Conservation (phyloP, 306 rosid genomes). For the Hylodesmum podocarpum region DNA sequence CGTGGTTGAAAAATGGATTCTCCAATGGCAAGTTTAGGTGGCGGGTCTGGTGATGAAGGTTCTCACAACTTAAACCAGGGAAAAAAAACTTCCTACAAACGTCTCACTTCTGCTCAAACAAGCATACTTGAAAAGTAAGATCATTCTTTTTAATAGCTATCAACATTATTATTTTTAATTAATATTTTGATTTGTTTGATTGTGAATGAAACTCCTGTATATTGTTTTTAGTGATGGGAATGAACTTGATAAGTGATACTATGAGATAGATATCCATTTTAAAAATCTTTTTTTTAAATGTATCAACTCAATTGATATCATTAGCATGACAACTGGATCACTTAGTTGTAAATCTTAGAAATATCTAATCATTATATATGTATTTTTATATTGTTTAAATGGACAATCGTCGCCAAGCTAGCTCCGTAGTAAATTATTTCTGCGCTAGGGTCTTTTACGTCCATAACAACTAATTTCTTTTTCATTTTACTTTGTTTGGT, state of each 20-base stretch:
- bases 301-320: no score
- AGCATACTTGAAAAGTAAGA: slow-evolving; percentile 63
- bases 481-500: neutral
- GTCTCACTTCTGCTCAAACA: slow-evolving; percentile 61
- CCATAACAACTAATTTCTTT: neutral
- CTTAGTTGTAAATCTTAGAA: no score
- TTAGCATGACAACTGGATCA: no score
- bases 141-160: neutral
- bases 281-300: no score
- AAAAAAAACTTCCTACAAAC: slow-evolving; percentile 43
- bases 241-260: neutral
- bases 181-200: neutral
- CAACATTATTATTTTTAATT: neutral
- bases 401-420: no score
- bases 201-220: neutral
- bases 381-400: no score
- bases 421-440: no score
- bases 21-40: slow-evolving; percentile 29
- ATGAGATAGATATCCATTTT: no score
- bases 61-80: slow-evolving; percentile 17
- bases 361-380: no score
- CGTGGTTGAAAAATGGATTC: slow-evolving; percentile 38
- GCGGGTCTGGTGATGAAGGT: slow-evolving; percentile 44
- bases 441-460: no score
- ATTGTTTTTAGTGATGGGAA: neutral